These are phyloP conservation scores for Euphrasia confusa DNA, from an alignment of 257 asterid genomes.

Conservation along the genomic window DNA sequence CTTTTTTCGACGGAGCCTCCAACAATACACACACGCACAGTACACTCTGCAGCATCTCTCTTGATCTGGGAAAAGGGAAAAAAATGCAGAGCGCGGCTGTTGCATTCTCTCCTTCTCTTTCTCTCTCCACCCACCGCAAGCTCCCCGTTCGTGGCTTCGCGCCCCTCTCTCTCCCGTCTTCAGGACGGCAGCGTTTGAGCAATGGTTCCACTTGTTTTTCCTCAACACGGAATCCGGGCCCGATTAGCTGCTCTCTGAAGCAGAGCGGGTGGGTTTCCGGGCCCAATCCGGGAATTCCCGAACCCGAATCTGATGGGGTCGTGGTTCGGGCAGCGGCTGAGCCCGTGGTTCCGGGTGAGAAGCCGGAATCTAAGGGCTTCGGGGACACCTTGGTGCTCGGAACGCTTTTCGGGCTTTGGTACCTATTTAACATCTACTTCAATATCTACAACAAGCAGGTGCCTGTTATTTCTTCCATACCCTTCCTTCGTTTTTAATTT, in stretches of 20 bases:
- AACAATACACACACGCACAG: slow-evolving; percentile 19
- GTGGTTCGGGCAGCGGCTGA: slow-evolving; percentile 57
- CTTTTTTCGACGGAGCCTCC: slow-evolving; percentile 40
- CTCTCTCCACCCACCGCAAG: slow-evolving; percentile 42
- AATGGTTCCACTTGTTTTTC: slow-evolving; percentile 17
- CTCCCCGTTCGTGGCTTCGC: slow-evolving; percentile 21
- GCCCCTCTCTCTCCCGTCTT: slow-evolving; percentile 27
- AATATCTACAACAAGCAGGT: slow-evolving; percentile 94
- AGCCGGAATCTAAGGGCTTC: slow-evolving; percentile 42
- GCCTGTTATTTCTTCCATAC: background rate
- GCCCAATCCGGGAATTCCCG: slow-evolving; percentile 32
- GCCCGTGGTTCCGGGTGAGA: slow-evolving; percentile 45
- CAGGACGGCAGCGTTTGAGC: slow-evolving; percentile 21
- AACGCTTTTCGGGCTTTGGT: slow-evolving; percentile 71
- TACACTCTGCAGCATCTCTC: slow-evolving; percentile 14
- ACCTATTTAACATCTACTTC: slow-evolving; percentile 78
- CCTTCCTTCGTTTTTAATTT: background rate
- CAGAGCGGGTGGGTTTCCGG: slow-evolving; percentile 53
- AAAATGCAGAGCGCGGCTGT: slow-evolving; percentile 76
- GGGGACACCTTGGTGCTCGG: slow-evolving; percentile 66
- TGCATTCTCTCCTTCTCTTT: slow-evolving; percentile 61
- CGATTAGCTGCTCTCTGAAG: slow-evolving; percentile 49
- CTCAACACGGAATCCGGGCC: slow-evolving; percentile 18
- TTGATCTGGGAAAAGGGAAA: slow-evolving; percentile 21
- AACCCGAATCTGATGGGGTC: slow-evolving; percentile 44